Base-by-base conservation (phyloP, 441 rosid species). In the Euphorbia celastroides region DNA sequence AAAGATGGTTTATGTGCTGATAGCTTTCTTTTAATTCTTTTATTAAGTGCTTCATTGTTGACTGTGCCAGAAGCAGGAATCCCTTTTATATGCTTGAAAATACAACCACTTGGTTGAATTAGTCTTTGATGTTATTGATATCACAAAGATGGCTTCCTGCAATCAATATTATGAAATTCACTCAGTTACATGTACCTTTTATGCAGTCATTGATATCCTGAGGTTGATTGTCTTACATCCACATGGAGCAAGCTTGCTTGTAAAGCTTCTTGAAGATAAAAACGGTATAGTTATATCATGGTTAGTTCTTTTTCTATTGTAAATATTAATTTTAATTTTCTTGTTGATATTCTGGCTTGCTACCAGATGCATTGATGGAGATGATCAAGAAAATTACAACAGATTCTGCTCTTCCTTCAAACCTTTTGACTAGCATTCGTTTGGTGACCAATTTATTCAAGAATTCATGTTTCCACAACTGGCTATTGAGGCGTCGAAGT, bases 161-260 rank as follows among this genome's bases (percentile, higher is more conserved):
- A 92, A 16, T 26, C 31, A 13, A 25, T 32, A 7, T 28, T 7
- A 31, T 56, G 61, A 25, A 22, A 10, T 55, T 75, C 31, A 42
- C 36, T 52, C 34, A 30, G 63, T 56, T 60, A 28, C 34, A 57
- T 58, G 36, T 46, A 17, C 60, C 57, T 75, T 67, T 70, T 65
- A 75, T 85, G 83, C 93, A 92, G 99, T 86, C 72, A 85, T 86
- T 73, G 98, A 95, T 79, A 74, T 90, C 69, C 74, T 95, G 68
- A 88, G 99, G 80, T 85, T 95, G 96, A 72, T 81, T 17, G 75
- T 89, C 73, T 82, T 95, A 74, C 98, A 92, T 76, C 99, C 97
- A 57, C 90, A 86, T 73, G 99, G 97, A 72, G 92, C 93, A 13
- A 84, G 75, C 22, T 44, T 74, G 36, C 86, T 95, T 65, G 74